These are phyloP conservation scores for Remersonia thermophila DNA, from an alignment of 2,329 filamentous ascomycete genomes.

Conservation along the genomic window DNA sequence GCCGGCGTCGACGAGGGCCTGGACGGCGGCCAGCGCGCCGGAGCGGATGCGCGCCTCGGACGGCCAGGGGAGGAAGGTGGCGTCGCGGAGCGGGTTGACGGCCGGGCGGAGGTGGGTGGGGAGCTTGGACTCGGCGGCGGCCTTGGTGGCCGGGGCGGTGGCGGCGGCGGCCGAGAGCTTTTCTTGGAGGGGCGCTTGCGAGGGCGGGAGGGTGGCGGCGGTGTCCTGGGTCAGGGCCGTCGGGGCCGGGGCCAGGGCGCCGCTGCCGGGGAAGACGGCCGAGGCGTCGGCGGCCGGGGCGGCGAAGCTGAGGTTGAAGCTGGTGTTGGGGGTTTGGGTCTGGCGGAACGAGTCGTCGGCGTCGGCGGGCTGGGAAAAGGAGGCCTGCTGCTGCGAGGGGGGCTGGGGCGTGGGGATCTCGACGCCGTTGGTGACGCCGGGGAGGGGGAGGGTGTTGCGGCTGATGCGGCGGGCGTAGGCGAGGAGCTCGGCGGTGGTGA, in stretches of 20 bases:
- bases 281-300: constrained; percentile 9
- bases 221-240: constrained; percentile 1
- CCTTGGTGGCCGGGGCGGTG: constrained; percentile 15
- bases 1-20: constrained; percentile 49
- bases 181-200: constrained; percentile 20
- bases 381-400: constrained; percentile 19
- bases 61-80: constrained; percentile 68
- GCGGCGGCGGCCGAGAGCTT: constrained; percentile 9
- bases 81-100: constrained; percentile 43
- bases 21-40: constrained; percentile 54
- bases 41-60: constrained; percentile 54
- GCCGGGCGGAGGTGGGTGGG: constrained; percentile 37
- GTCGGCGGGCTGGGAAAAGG: constrained; percentile 15
- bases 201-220: constrained; percentile 1
- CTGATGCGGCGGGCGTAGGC: constrained; percentile 69
- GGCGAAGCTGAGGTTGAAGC: constrained; percentile 11
- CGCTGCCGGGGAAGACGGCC: constrained; percentile 9
- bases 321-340: constrained; percentile 10
- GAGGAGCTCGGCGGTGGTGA: constrained; percentile 63
- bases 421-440: constrained; percentile 32
- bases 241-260: constrained; percentile 3
- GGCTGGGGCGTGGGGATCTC: constrained; percentile 14
- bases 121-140: constrained; percentile 30
- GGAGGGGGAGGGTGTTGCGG: constrained; percentile 64
- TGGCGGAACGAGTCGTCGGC: constrained; percentile 22